These are phyloP conservation scores for Taxawa tesnikishii DNA, from an alignment of 2,329 filamentous ascomycete genomes.

Conservation along the genomic window DNA sequence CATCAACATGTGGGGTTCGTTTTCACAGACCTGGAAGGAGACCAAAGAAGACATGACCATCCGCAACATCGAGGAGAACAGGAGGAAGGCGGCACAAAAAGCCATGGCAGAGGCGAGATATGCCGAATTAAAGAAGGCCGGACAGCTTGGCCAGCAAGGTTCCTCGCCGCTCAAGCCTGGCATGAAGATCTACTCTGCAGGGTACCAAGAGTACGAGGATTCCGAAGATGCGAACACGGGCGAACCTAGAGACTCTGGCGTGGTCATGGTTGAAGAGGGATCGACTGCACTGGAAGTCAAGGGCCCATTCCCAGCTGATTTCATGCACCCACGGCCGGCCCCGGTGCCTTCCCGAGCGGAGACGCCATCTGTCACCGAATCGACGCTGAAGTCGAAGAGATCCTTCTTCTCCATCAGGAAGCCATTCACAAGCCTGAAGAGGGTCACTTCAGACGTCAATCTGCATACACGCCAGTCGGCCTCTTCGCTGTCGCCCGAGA, in stretches of 20 bases:
- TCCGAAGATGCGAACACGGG: neutral
- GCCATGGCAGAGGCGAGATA: slow-evolving; percentile 39
- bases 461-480: slow-evolving; percentile 21
- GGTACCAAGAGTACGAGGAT: neutral
- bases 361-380: neutral
- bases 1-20: slow-evolving; percentile 32
- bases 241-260: neutral
- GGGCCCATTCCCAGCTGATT: neutral
- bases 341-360: too few species aligned
- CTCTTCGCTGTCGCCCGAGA: slow-evolving; percentile 17
- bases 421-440: slow-evolving; percentile 20
- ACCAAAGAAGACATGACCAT: slow-evolving; percentile 27
- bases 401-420: slow-evolving; percentile 12
- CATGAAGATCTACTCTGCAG: neutral
- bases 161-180: too few species aligned
- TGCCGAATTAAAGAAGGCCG: slow-evolving; percentile 40
- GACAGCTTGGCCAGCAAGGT: slow-evolving; percentile 32
- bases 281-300: neutral
- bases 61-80: slow-evolving; percentile 24
- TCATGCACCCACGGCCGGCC: neutral
- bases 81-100: slow-evolving; percentile 17
- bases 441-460: slow-evolving; percentile 19
- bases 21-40: slow-evolving; percentile 31
- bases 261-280: neutral
- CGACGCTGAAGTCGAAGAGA: slow-evolving; percentile 4